phyloP scores from a whole-genome alignment of 2,329 filamentous ascomycete genomes.

The Phyllosticta citriasiana region DNA sequence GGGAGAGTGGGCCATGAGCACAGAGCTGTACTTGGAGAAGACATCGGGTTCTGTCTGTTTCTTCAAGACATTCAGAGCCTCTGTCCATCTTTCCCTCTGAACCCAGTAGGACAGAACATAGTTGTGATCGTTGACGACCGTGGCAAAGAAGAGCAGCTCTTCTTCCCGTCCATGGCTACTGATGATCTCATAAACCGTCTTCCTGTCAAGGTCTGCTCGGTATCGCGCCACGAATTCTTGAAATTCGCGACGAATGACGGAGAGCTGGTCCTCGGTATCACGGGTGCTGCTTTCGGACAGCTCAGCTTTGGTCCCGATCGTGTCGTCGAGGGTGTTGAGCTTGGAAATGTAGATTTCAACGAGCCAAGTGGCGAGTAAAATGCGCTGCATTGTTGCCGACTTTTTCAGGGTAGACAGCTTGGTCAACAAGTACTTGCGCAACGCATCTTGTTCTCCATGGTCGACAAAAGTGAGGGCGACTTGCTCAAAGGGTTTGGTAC shows the following conservation, averaged over 20 bases:
- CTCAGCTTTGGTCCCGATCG: constrained; percentile 80
- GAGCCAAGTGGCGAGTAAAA: constrained; percentile 93
- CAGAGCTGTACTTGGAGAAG: constrained; percentile 93
- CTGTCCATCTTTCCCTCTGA: constrained; percentile 82
- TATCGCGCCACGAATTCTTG: constrained; percentile 80
- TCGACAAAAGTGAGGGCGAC: constrained; percentile 88
- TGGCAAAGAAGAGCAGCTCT: constrained; percentile 85
- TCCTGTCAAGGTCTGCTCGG: constrained; percentile 77
- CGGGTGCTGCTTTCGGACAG: constrained; percentile 61
- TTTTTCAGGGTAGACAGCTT: constrained; percentile 79
- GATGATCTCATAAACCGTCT: constrained; percentile 91
- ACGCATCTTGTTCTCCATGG: constrained; percentile 76
- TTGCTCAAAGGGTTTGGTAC: constrained; percentile 94
- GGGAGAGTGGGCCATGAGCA: constrained; percentile 84
- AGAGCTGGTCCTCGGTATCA: constrained; percentile 63
- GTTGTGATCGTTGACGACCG: constrained; percentile 79
- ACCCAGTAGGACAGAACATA: constrained; percentile 97
- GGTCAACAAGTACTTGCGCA: constrained; percentile 79
- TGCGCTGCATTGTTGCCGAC: constrained; percentile 77
- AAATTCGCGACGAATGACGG: constrained; percentile 64
- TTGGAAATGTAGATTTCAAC: constrained; percentile 97
- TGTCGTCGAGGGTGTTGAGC: constrained; percentile 87
- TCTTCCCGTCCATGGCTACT: constrained; percentile 91
- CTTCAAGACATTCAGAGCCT: constrained; percentile 80
- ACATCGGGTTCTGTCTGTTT: constrained; percentile 86